Evolutionary conservation across 1,284 basidiomycete species (phyloP).

Genomic region (Cutaneotrichosporon mucoides): DNA sequence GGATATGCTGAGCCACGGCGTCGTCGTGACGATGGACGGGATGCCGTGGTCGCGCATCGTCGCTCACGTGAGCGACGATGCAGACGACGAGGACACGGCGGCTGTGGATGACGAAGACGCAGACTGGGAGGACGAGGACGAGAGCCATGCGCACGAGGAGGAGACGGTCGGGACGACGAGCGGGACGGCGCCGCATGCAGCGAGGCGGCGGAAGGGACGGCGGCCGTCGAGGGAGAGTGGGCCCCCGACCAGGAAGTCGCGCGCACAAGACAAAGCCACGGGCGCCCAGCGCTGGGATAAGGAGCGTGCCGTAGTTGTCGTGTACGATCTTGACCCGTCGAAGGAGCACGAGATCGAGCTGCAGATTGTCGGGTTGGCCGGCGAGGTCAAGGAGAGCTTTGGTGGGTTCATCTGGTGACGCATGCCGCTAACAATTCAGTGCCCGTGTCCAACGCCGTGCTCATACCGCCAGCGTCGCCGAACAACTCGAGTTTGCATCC

Average conservation of each 20-base stretch:
- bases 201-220: slow-evolving; percentile 6
- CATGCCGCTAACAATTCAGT: background rate
- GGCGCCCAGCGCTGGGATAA: slow-evolving; percentile 22
- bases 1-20: slow-evolving; percentile 46
- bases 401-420: background rate
- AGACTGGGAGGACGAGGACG: slow-evolving; percentile 22
- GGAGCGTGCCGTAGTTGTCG: slow-evolving; percentile 47
- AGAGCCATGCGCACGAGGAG: slow-evolving; percentile 4
- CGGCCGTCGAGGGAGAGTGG: background rate
- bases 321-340: slow-evolving; percentile 46
- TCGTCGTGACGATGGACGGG: slow-evolving; percentile 48
- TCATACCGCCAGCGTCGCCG: slow-evolving; percentile 39
- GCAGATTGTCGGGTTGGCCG: slow-evolving; percentile 42
- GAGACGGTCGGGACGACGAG: slow-evolving; percentile 16
- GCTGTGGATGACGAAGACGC: slow-evolving; percentile 12
- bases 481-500: slow-evolving; percentile 26
- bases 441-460: slow-evolving; percentile 35
- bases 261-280: background rate
- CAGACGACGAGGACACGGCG: slow-evolving; percentile 19
- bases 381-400: slow-evolving; percentile 26
- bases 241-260: background rate
- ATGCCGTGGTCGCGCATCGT: slow-evolving; percentile 48
- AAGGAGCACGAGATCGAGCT: slow-evolving; percentile 50
- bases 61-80: slow-evolving; percentile 46
- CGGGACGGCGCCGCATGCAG: slow-evolving; percentile 6